Percentiles rank a stretch among this genome's conserved stretches.
Conservation (phyloP, 2,329 filamentous ascomycete genomes). For the Ophiognomonia clavigignenti-juglandacearum region DNA sequence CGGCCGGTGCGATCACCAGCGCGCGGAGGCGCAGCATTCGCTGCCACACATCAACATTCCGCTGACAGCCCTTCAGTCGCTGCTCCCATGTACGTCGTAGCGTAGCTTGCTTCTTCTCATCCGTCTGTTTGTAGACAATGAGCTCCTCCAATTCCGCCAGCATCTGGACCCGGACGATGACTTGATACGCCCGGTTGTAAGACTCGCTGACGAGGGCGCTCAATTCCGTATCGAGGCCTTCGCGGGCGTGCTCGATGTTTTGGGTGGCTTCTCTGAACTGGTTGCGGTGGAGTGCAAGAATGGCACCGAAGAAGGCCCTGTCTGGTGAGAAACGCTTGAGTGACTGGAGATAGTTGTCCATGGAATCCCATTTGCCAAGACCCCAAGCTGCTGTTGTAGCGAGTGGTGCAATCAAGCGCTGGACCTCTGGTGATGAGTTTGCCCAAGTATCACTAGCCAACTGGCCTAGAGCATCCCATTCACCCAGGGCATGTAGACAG, state of each 20-base stretch:
- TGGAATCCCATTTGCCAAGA: constrained; percentile 91
- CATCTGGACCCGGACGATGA: constrained; percentile 99
- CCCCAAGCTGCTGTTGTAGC: constrained; percentile 97
- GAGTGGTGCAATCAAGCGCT: constrained; percentile 84
- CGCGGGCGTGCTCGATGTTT: constrained; percentile 86
- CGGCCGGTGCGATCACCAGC: constrained; percentile 82
- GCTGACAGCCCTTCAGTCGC: constrained; percentile 87
- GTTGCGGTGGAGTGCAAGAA: constrained; percentile 89
- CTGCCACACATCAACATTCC: constrained; percentile 98
- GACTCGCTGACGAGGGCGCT: constrained; percentile 96
- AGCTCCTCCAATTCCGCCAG: constrained; percentile 97
- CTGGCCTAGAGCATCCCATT: constrained; percentile 90
- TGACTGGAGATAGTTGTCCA: constrained; percentile 94
- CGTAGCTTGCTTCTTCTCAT: constrained; percentile 80
- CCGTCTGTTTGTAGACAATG: constrained; percentile 94
- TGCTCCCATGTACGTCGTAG: constrained; percentile 96
- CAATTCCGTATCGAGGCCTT: constrained; percentile 91
- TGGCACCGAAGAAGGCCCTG: constrained; percentile 94
- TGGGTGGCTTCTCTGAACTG: constrained; percentile 87
- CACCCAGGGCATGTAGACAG: constrained; percentile 91
- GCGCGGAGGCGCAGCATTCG: constrained; percentile 93
- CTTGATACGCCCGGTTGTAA: constrained; percentile 94
- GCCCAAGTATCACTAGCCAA: constrained; percentile 92
- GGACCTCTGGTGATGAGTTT: constrained; percentile 80
- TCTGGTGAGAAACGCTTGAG: constrained; percentile 95